Percentiles rank a stretch among this genome's conserved stretches.
Evolutionary conservation across 2,329 filamentous ascomycete species (phyloP).

Genomic region (Decorospora gaudefroyi): DNA sequence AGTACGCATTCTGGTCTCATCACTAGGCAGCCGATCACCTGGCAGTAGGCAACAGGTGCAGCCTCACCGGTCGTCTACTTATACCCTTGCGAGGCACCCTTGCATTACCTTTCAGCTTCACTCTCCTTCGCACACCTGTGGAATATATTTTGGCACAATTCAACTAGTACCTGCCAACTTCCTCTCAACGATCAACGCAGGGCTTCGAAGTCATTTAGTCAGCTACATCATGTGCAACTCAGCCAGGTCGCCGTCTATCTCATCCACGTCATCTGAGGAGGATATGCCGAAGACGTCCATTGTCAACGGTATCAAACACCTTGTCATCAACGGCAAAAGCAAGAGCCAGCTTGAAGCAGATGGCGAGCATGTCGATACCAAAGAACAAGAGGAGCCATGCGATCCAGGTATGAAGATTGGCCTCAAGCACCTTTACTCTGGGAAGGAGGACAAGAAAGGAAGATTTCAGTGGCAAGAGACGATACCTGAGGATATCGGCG

Average conservation of each 20-base stretch:
- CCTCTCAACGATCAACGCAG: no score
- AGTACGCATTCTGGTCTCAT: no score
- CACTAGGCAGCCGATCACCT: no score
- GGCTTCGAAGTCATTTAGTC: no score
- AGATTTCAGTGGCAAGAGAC: constrained; percentile 44
- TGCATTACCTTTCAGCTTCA: background rate
- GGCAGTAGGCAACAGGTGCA: constrained; percentile 19
- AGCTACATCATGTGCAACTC: constrained; percentile 11
- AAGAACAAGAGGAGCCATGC: constrained; percentile 20
- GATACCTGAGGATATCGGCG: constrained; percentile 41
- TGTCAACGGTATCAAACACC: constrained; percentile 19
- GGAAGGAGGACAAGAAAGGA: constrained; percentile 49
- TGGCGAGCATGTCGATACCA: constrained; percentile 4
- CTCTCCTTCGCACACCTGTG: no score
- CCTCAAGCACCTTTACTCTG: constrained; percentile 56
- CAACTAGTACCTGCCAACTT: no score
- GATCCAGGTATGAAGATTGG: constrained; percentile 49
- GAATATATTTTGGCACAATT: no score
- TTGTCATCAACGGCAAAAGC: constrained; percentile 19
- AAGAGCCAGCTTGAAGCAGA: no score
- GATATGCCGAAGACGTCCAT: constrained; percentile 5
- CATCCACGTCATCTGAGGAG: constrained; percentile 11
- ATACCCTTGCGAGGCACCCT: constrained; percentile 1
- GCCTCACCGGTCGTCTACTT: constrained; percentile 8
- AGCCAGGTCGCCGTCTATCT: constrained; percentile 2